Conservation (phyloP, 148 eudicot genomes). For the Dysphania ambrosioides region DNA sequence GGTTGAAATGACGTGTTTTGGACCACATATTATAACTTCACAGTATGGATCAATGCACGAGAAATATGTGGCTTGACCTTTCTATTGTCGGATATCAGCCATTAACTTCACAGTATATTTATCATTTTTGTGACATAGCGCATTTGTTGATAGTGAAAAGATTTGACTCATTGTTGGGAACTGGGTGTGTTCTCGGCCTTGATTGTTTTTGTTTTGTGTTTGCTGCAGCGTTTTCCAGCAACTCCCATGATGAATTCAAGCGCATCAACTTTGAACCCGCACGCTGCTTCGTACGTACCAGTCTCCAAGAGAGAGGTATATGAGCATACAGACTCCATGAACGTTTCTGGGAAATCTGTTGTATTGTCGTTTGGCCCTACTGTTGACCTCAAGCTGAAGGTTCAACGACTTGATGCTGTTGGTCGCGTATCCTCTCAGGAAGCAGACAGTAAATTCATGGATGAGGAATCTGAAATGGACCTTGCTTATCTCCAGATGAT, state of each 20-base stretch:
- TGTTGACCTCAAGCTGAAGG: conserved; percentile 40
- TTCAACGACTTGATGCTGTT: conserved; percentile 27
- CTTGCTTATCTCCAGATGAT: conserved; percentile 76
- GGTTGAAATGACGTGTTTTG: neutral
- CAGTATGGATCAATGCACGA: too few relatives aligned
- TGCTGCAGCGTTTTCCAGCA: conserved; percentile 30
- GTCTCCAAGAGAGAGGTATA: conserved; percentile 49
- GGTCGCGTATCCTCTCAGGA: conserved; percentile 40
- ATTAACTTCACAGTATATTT: neutral
- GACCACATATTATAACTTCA: too few relatives aligned
- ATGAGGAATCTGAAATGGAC: conserved; percentile 74
- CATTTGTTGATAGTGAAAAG: neutral
- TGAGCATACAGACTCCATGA: conserved; percentile 31
- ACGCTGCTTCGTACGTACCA: conserved; percentile 70
- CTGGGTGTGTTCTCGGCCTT: neutral
- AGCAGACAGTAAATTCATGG: conserved; percentile 31
- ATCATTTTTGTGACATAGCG: neutral
- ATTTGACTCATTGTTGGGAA: neutral
- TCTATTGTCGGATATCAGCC: neutral
- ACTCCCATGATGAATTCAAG: conserved; percentile 50
- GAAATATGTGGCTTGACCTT: neutral
- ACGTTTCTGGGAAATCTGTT: conserved; percentile 18
- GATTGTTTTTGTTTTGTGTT: conserved; percentile 1
- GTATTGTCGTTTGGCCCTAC: conserved; percentile 16
- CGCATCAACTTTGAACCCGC: conserved; percentile 68